A percentile compares a stretch with the other conserved stretches of the same genome.
These are phyloP conservation scores for Geosmithia morbida DNA, from an alignment of 2,329 filamentous ascomycete genomes.

Conservation along the genomic window DNA sequence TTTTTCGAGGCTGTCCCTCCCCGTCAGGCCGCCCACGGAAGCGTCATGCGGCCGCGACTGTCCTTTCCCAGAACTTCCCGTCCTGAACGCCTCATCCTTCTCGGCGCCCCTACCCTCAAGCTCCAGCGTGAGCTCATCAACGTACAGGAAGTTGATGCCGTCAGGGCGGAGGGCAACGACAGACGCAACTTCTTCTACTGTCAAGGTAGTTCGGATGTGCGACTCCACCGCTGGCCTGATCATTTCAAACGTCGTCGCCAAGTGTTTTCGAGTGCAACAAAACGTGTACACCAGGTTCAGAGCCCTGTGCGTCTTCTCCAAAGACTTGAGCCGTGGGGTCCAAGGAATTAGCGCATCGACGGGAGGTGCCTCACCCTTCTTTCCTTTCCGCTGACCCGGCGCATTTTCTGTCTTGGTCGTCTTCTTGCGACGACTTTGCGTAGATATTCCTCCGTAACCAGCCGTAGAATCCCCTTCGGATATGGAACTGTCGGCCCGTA, in stretches of 20 bases:
- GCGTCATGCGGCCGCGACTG: conserved; percentile 36
- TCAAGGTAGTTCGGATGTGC: conserved; percentile 58
- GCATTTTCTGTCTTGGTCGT: neutral
- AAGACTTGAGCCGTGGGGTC: conserved; percentile 58
- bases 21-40: conserved; percentile 41
- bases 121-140: conserved; percentile 72
- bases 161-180: conserved; percentile 66
- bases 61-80: conserved; percentile 27
- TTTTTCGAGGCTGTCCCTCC: conserved; percentile 22
- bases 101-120: conserved; percentile 60
- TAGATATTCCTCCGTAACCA: neutral
- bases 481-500: neutral
- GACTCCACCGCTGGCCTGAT: conserved; percentile 74
- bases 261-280: conserved; percentile 81
- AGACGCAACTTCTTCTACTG: conserved; percentile 66
- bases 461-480: neutral
- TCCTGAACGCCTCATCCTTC: conserved; percentile 48
- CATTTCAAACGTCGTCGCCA: conserved; percentile 83
- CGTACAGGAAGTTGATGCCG: conserved; percentile 70
- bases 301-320: conserved; percentile 68
- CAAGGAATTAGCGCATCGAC: conserved; percentile 35
- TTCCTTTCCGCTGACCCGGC: conserved; percentile 1
- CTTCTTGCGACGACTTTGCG: neutral
- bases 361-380: conserved; percentile 4
- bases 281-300: conserved; percentile 92